These are phyloP conservation scores for Penicillium daleae DNA, from an alignment of 495 filamentous ascomycete genomes.

Conservation along the genomic window DNA sequence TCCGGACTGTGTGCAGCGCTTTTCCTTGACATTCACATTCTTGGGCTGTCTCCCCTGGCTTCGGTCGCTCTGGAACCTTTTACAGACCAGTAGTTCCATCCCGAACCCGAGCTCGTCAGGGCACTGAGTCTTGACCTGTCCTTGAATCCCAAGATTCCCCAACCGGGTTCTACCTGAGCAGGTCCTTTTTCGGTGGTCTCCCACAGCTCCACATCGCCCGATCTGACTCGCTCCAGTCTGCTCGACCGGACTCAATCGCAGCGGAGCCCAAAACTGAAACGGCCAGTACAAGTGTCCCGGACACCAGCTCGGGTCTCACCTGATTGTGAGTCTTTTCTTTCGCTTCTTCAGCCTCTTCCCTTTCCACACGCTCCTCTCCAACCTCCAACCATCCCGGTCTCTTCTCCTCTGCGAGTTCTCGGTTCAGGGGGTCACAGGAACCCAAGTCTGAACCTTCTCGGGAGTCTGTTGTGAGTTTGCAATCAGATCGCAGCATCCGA, in stretches of 20 bases:
- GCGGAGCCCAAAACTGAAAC: slow-evolving; percentile 22
- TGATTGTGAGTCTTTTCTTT: slow-evolving; percentile 7
- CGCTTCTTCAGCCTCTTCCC: neutral
- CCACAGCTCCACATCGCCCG: slow-evolving; percentile 16
- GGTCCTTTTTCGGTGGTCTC: neutral
- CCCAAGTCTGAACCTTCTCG: neutral
- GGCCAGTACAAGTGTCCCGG: slow-evolving; percentile 1
- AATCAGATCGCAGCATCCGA: slow-evolving; percentile 21
- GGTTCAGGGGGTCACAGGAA: slow-evolving; percentile 12
- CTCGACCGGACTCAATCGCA: slow-evolving; percentile 11
- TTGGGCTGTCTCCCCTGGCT: neutral
- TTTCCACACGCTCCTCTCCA: neutral
- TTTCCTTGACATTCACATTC: neutral
- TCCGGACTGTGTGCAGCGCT: neutral
- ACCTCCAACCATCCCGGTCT: neutral
- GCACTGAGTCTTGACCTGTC: neutral
- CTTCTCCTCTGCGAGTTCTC: neutral
- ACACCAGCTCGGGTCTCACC: slow-evolving; percentile 6
- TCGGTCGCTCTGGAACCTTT: neutral
- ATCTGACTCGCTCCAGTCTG: slow-evolving; percentile 18
- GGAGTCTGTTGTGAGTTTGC: slow-evolving; percentile 18
- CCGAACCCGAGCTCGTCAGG: no score
- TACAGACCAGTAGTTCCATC: no score
- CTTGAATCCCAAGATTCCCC: neutral
- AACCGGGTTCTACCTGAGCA: slow-evolving; percentile 1